Conservation (phyloP, 352 stramenopile genomes). For the Globisporangium apiculatum region DNA sequence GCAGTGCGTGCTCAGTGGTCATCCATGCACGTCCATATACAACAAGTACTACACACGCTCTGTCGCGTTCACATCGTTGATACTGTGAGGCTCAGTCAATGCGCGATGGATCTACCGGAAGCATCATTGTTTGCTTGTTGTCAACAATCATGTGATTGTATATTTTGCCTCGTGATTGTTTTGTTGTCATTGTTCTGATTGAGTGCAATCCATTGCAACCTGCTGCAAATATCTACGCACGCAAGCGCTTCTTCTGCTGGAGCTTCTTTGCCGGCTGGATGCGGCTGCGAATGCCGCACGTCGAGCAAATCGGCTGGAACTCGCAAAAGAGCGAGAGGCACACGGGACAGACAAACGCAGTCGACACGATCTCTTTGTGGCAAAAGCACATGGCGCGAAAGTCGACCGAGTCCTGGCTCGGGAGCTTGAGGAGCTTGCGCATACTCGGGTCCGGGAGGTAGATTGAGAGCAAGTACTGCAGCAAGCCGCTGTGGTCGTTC, state of each 20-base stretch:
- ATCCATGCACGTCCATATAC: not conserved
- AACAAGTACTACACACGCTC: too few relatives aligned
- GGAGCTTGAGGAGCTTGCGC: conserved; percentile 77
- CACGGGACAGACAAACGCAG: conserved; percentile 80
- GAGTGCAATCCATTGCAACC: not conserved
- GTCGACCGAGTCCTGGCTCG: conserved; percentile 82
- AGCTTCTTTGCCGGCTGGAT: conserved; percentile 68
- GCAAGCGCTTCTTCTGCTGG: conserved; percentile 38
- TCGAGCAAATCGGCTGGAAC: conserved; percentile 84
- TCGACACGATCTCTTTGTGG: conserved; percentile 77
- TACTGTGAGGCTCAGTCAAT: not conserved
- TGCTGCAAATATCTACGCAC: not conserved
- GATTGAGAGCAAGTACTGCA: conserved; percentile 85
- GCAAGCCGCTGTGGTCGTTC: conserved; percentile 49
- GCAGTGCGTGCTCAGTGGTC: too few relatives aligned
- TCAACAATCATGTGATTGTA: not conserved
- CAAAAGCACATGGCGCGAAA: conserved; percentile 89
- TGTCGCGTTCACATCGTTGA: not conserved
- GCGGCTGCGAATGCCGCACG: conserved; percentile 77
- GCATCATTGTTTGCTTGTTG: not conserved
- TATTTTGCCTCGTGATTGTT: too few relatives aligned
- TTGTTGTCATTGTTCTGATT: not conserved
- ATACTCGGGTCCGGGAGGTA: conserved; percentile 77
- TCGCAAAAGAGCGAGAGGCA: conserved; percentile 86
- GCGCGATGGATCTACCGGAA: too few relatives aligned